Conservation (phyloP, 1,284 basidiomycete genomes). For the Leucoagaricus sp. region DNA sequence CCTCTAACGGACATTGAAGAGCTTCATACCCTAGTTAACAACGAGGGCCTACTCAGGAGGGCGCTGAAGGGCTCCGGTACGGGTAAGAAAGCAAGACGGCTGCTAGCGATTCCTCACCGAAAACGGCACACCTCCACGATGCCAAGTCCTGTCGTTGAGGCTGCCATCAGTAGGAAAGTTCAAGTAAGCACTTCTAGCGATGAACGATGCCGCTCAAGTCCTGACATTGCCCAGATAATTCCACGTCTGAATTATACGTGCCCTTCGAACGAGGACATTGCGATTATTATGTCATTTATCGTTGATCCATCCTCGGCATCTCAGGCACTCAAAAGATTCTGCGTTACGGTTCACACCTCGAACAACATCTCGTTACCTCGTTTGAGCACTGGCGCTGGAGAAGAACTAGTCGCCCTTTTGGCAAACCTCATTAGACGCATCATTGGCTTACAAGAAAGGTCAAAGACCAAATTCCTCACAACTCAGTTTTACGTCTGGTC, state of each 20-base stretch:
- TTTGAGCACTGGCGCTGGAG: slow-evolving; percentile 26
- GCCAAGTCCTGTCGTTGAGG: slow-evolving; percentile 40
- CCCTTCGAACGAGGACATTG: slow-evolving; percentile 44
- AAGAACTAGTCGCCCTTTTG: slow-evolving; percentile 36
- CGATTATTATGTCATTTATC: slow-evolving; percentile 43
- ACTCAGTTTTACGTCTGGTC: slow-evolving; percentile 50
- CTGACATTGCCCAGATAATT: slow-evolving; percentile 35
- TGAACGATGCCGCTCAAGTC: not conserved
- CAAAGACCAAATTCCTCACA: slow-evolving; percentile 25
- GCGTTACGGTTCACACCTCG: slow-evolving; percentile 33
- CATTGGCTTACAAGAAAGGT: slow-evolving; percentile 22
- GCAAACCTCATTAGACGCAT: slow-evolving; percentile 38
- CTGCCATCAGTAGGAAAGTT: slow-evolving; percentile 33
- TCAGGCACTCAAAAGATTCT: slow-evolving; percentile 34
- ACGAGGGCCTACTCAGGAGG: slow-evolving; percentile 35
- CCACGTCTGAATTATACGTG: slow-evolving; percentile 43
- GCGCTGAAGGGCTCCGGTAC: slow-evolving; percentile 41
- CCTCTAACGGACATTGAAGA: slow-evolving; percentile 43
- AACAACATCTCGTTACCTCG: slow-evolving; percentile 20
- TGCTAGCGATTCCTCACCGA: slow-evolving; percentile 38
- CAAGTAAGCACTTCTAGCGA: slow-evolving; percentile 22
- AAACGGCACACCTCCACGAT: slow-evolving; percentile 19
- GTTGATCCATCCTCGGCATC: slow-evolving; percentile 39
- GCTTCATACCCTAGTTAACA: slow-evolving; percentile 36
- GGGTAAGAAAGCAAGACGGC: slow-evolving; percentile 43